phyloP scores from a whole-genome alignment of 2,329 filamentous ascomycete genomes.

The Trichoderma koningii region DNA sequence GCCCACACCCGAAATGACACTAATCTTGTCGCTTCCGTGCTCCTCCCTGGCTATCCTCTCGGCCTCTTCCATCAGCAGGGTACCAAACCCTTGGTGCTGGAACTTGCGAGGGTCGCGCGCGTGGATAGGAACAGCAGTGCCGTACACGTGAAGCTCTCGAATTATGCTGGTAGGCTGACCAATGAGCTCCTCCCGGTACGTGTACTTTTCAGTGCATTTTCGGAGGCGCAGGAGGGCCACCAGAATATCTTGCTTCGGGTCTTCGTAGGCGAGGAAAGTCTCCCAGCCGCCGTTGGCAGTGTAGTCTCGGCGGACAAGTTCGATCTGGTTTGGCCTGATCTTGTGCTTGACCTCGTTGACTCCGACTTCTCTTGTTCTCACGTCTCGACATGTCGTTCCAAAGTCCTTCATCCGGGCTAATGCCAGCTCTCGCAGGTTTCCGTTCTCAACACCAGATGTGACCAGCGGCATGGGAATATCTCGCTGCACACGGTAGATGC shows the following conservation, averaged over 20 bases:
- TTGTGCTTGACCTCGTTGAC: constrained; percentile 99
- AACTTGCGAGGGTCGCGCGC: constrained; percentile 94
- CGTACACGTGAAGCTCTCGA: constrained; percentile 93
- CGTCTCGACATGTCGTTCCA: constrained; percentile 93
- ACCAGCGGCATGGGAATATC: constrained; percentile 99
- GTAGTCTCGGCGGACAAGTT: constrained; percentile 92
- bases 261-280: constrained; percentile 96
- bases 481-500: constrained; percentile 96
- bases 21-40: constrained; percentile 91
- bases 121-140: constrained; percentile 95
- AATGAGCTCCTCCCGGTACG: constrained; percentile 83
- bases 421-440: constrained; percentile 89
- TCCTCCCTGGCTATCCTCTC: constrained; percentile 93
- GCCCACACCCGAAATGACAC: constrained; percentile 96
- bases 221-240: constrained; percentile 86
- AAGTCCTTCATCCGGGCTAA: constrained; percentile 99
- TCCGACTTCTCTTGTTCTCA: constrained; percentile 92
- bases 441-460: constrained; percentile 97
- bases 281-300: constrained; percentile 96
- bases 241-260: constrained; percentile 96
- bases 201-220: constrained; percentile 89
- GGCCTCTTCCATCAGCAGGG: constrained; percentile 94
- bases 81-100: constrained; percentile 97
- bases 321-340: constrained; percentile 92
- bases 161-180: constrained; percentile 90